phyloP scores from a whole-genome alignment of 768 basidiomycete genomes.

The Pholiota conissans region DNA sequence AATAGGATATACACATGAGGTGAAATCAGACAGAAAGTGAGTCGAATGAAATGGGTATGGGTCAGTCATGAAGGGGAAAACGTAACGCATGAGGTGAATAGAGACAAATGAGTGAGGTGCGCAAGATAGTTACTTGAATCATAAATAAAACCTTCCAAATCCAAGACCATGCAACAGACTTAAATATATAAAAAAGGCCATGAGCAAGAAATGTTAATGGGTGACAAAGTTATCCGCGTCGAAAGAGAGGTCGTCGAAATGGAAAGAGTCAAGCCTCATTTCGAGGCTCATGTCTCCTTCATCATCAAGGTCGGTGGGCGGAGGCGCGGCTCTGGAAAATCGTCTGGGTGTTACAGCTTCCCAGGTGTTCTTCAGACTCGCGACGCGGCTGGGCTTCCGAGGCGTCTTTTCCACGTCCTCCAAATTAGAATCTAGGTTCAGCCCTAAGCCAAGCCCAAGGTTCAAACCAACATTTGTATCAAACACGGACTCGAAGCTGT shows the following conservation, averaged over 20 bases:
- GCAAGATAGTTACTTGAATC: conserved; percentile 1
- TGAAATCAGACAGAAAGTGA: conserved; percentile 2
- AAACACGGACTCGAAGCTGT: conserved; percentile 21
- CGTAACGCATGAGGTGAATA: background rate
- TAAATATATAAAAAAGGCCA: background rate
- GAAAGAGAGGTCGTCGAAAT: conserved; percentile 71
- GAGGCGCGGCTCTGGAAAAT: background rate
- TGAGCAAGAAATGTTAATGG: conserved; percentile 1
- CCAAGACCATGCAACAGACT: background rate
- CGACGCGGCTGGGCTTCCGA: background rate
- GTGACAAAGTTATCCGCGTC: conserved; percentile 54
- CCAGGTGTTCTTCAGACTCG: background rate
- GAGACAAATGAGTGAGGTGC: conserved; percentile 1
- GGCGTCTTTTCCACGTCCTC: conserved; percentile 1
- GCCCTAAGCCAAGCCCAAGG: conserved; percentile 22
- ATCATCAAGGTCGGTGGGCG: conserved; percentile 5
- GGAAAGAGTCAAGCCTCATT: conserved; percentile 70
- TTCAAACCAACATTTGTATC: conserved; percentile 19
- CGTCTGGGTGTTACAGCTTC: conserved; percentile 1
- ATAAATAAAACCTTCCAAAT: background rate
- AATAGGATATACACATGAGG: conserved; percentile 15
- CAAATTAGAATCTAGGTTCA: conserved; percentile 10
- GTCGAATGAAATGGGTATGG: background rate
- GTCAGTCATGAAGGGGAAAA: conserved; percentile 16
- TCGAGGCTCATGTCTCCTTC: conserved; percentile 51